Evolutionary conservation across 1,139 yeast genomes (phyloP).

Genomic region (Yamadazyma conglobata): DNA sequence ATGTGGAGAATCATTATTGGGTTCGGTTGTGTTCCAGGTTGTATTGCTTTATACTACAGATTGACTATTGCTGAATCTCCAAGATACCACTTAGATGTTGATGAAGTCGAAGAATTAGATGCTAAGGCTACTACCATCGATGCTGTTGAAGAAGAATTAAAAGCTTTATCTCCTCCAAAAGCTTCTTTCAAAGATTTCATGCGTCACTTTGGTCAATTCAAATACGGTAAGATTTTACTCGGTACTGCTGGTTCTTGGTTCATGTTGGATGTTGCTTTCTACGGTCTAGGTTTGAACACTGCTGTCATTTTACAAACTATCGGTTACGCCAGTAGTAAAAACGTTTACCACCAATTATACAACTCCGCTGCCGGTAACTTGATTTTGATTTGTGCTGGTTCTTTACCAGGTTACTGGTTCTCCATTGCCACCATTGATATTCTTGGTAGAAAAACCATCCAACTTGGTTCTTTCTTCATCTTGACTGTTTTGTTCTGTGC

Average conservation of each 20-base stretch:
- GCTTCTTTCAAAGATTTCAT: constrained; percentile 61
- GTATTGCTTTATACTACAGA: constrained; percentile 79
- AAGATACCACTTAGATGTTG: constrained; percentile 77
- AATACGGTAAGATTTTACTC: constrained; percentile 73
- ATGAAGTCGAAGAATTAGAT: constrained; percentile 50
- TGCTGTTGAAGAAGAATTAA: constrained; percentile 47
- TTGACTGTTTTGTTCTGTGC: constrained; percentile 66
- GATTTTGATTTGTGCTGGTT: constrained; percentile 87
- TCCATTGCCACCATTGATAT: constrained; percentile 73
- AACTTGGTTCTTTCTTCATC: constrained; percentile 66
- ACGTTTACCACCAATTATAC: constrained; percentile 63
- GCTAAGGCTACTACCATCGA: constrained; percentile 56
- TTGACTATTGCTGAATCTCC: constrained; percentile 93
- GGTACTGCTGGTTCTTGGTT: constrained; percentile 99
- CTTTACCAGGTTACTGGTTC: constrained; percentile 88
- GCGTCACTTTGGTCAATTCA: constrained; percentile 82
- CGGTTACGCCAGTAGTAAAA: constrained; percentile 69
- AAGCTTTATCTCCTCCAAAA: constrained; percentile 50
- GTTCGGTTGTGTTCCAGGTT: constrained; percentile 86
- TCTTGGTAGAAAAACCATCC: constrained; percentile 80
- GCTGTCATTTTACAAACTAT: constrained; percentile 80
- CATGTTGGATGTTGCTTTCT: constrained; percentile 91
- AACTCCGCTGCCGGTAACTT: constrained; percentile 85
- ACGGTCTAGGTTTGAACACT: constrained; percentile 81
- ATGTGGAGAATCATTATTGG: constrained; percentile 93